A percentile compares a stretch with the other conserved stretches of the same genome.
Evolutionary conservation across 305 asterid genomes (phyloP).

Genomic region (Lippia alba): DNA sequence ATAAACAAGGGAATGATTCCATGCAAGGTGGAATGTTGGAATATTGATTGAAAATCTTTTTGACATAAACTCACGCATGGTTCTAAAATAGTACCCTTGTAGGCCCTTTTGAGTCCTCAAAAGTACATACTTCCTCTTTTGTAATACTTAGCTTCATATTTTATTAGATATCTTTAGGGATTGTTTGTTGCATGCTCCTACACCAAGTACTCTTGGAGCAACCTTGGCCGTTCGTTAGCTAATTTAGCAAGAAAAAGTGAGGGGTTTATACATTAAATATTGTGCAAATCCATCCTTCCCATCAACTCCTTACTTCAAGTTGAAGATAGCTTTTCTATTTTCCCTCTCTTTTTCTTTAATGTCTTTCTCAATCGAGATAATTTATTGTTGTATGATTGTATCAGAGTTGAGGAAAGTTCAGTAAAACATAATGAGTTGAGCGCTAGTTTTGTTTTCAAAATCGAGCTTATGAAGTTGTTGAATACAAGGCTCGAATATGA

Average conservation of each 20-base stretch:
- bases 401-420: too few relatives aligned
- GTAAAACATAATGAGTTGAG: too few relatives aligned
- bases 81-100: slow-evolving; percentile 47
- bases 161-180: background rate
- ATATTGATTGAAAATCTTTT: slow-evolving; percentile 12
- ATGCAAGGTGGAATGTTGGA: slow-evolving; percentile 40
- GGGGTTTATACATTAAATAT: slow-evolving; percentile 9
- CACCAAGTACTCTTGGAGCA: slow-evolving; percentile 2
- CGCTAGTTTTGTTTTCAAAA: too few relatives aligned
- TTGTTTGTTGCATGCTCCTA: slow-evolving; percentile 30
- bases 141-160: slow-evolving; percentile 17
- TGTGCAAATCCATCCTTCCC: slow-evolving; percentile 28
- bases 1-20: slow-evolving; percentile 41
- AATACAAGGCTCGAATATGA: too few relatives aligned
- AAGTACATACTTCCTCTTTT: slow-evolving; percentile 25
- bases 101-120: slow-evolving; percentile 28
- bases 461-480: too few relatives aligned
- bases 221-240: slow-evolving; percentile 33
- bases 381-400: background rate
- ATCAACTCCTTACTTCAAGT: slow-evolving; percentile 32
- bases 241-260: slow-evolving; percentile 30
- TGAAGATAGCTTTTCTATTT: slow-evolving; percentile 29
- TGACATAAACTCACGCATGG: slow-evolving; percentile 54
- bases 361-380: background rate
- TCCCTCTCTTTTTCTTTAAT: background rate